Percentiles rank a stretch among this genome's conserved stretches.
phyloP scores from a whole-genome alignment of 192 early-diverging fungal genomes.

The Entomortierella chlamydospora region DNA sequence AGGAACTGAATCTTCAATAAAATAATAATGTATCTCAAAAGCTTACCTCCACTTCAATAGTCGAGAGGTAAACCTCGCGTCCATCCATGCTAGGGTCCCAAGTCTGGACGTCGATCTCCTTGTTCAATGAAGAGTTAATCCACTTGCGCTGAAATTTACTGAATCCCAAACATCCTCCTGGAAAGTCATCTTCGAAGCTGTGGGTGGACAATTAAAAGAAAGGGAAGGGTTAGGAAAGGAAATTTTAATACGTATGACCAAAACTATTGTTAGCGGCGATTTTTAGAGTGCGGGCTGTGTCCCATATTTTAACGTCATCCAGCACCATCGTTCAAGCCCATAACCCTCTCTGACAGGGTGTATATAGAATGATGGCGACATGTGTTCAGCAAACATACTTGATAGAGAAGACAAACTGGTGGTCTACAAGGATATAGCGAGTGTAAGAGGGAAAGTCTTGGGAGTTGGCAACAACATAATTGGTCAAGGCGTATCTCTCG shows the following conservation, averaged over 20 bases:
- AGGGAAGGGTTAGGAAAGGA: background rate
- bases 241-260: too few species aligned
- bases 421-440: conserved; percentile 82
- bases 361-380: too few species aligned
- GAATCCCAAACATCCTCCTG: conserved; percentile 33
- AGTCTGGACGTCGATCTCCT: conserved; percentile 66
- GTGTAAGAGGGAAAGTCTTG: conserved; percentile 76
- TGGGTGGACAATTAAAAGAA: background rate
- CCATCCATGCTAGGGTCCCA: conserved; percentile 59
- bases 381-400: too few species aligned
- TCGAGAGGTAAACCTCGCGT: conserved; percentile 41
- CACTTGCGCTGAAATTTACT: conserved; percentile 56
- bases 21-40: background rate
- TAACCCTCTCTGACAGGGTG: too few species aligned
- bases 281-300: too few species aligned
- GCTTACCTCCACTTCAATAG: conserved; percentile 39
- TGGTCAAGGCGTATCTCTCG: conserved; percentile 67
- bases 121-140: conserved; percentile 63
- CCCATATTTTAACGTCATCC: conserved; percentile 8
- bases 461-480: conserved; percentile 80
- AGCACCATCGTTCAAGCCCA: too few species aligned
- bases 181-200: conserved; percentile 27
- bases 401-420: conserved; percentile 85
- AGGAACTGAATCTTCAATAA: background rate
- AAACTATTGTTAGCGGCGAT: too few species aligned